These are phyloP conservation scores for Phytophthora quininea DNA, from an alignment of 352 stramenopile species.

Conservation along the genomic window DNA sequence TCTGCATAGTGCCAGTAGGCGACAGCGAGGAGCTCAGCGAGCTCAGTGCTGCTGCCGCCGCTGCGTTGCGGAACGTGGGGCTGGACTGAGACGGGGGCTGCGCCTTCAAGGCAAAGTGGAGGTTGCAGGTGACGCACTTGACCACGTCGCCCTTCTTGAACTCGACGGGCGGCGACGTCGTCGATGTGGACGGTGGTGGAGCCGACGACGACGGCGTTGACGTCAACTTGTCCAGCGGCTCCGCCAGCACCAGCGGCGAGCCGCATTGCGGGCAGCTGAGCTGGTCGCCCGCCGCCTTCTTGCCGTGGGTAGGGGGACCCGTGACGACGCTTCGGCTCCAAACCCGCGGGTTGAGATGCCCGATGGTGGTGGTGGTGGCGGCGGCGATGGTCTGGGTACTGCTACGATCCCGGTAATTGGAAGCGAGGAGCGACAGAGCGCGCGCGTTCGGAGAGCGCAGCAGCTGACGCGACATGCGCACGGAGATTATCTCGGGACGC, in stretches of 20 bases:
- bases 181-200: constrained; percentile 13
- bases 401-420: no score
- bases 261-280: constrained; percentile 78
- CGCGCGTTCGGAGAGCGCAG: constrained; percentile 11
- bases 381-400: no score
- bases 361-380: neutral
- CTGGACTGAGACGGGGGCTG: constrained; percentile 26
- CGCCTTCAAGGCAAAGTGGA: constrained; percentile 78
- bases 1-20: constrained; percentile 38
- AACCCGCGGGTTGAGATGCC: neutral
- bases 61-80: constrained; percentile 65
- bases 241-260: constrained; percentile 52
- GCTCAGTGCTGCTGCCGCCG: constrained; percentile 64
- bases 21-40: constrained; percentile 69
- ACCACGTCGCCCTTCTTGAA: constrained; percentile 85
- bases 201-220: constrained; percentile 23
- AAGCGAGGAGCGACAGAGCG: constrained; percentile 18
- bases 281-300: constrained; percentile 28
- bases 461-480: constrained; percentile 24
- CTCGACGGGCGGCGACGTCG: constrained; percentile 19
- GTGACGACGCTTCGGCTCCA: constrained; percentile 17
- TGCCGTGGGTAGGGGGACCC: constrained; percentile 19
- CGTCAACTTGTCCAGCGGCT: constrained; percentile 41
- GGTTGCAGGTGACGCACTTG: constrained; percentile 72
- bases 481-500: constrained; percentile 7